Conservation (phyloP, 257 asterid genomes). For the Scutellaria minor region DNA sequence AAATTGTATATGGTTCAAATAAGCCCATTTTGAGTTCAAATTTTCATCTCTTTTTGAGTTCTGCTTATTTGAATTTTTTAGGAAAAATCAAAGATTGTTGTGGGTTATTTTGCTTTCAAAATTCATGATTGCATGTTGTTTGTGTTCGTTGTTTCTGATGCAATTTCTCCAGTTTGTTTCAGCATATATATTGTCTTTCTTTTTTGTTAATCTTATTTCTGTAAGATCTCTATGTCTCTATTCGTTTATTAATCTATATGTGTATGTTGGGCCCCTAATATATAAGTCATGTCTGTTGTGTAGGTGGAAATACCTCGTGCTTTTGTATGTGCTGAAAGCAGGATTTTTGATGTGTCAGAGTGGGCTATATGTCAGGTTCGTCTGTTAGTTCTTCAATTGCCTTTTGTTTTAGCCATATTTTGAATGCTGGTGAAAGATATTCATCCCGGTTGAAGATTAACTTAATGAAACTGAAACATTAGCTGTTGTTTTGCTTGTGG, state of each 20-base stretch:
- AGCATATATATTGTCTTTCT: not conserved
- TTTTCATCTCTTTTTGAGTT: not conserved
- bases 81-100: not conserved
- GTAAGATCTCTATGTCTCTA: not conserved
- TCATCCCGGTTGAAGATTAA: conserved; percentile 3
- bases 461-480: not conserved
- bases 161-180: conserved; percentile 1
- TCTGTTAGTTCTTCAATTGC: conserved; percentile 16
- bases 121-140: conserved; percentile 3
- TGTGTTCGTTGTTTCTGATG: conserved; percentile 9
- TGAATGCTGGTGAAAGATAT: not conserved
- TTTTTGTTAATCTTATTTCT: not conserved
- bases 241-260: not conserved
- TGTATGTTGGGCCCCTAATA: not conserved
- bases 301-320: conserved; percentile 98
- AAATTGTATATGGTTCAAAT: not conserved
- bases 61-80: not conserved
- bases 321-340: conserved; percentile 97
- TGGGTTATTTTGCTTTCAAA: not conserved
- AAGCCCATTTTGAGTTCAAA: not conserved
- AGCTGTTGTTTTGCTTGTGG: not conserved
- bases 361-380: conserved; percentile 99
- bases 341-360: conserved; percentile 93
- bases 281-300: not conserved
- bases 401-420: conserved; percentile 5